Evolutionary conservation across 2,329 filamentous ascomycete genomes (phyloP).

Genomic region (Pestalotiopsis sp.): DNA sequence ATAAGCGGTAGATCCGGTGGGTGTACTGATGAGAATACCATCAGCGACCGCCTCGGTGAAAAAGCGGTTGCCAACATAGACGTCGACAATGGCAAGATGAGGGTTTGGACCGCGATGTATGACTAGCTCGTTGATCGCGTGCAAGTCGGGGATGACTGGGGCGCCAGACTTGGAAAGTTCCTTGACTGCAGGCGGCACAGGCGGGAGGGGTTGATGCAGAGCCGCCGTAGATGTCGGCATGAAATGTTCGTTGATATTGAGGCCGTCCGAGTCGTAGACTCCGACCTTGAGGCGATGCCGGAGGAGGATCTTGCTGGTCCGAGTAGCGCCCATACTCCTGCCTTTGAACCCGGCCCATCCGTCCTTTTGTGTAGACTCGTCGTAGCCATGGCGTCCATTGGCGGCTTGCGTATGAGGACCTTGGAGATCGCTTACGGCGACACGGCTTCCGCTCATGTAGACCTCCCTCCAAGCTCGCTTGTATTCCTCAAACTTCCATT

Average conservation of each 20-base stretch:
- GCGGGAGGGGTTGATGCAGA: constrained; percentile 40
- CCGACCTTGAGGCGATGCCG: constrained; percentile 87
- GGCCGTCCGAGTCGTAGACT: constrained; percentile 72
- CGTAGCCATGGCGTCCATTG: constrained; percentile 28
- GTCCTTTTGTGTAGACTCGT: constrained; percentile 24
- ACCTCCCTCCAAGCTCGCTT: constrained; percentile 91
- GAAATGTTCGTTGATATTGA: constrained; percentile 58
- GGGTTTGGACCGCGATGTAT: constrained; percentile 90
- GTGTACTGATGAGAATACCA: constrained; percentile 91
- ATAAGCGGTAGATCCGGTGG: constrained; percentile 94
- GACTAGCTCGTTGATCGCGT: constrained; percentile 93
- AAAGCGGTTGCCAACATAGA: constrained; percentile 86
- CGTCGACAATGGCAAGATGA: constrained; percentile 88
- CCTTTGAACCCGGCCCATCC: constrained; percentile 77
- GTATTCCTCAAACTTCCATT: constrained; percentile 95
- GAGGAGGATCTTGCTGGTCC: constrained; percentile 80
- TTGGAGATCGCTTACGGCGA: constrained; percentile 48
- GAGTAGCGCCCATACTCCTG: constrained; percentile 76
- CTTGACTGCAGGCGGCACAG: constrained; percentile 18
- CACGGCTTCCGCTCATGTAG: constrained; percentile 74
- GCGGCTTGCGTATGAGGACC: constrained; percentile 43
- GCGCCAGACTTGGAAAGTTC: constrained; percentile 16
- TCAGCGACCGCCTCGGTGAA: constrained; percentile 94
- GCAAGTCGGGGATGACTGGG: constrained; percentile 45
- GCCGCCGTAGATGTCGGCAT: constrained; percentile 50